Conservation (phyloP, 768 basidiomycete species). For the Macrocybe gigantea region DNA sequence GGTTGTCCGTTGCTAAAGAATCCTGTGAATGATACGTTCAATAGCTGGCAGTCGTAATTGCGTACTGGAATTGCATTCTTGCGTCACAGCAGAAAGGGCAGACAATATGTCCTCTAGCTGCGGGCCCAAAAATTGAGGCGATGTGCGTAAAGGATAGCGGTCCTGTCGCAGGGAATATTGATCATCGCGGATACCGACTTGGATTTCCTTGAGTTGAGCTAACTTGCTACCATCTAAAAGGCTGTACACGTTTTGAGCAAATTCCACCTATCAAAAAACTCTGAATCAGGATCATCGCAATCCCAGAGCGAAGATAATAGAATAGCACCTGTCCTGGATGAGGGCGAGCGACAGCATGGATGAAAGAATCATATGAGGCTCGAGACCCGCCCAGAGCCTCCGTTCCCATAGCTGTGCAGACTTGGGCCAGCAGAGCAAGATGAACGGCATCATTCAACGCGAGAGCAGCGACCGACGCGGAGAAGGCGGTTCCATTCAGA, state of each 20-base stretch:
- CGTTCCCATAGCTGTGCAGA: constrained; percentile 1
- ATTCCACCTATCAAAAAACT: constrained; percentile 42
- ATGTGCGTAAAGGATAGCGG: constrained; percentile 61
- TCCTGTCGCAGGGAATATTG: constrained; percentile 70
- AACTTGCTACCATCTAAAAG: constrained; percentile 59
- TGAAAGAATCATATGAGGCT: constrained; percentile 1
- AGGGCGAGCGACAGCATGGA: not conserved
- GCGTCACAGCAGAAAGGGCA: constrained; percentile 51
- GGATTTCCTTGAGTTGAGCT: constrained; percentile 54
- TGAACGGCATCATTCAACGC: constrained; percentile 1
- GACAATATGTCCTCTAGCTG: constrained; percentile 70
- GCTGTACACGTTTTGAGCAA: constrained; percentile 54
- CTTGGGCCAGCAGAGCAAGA: not conserved
- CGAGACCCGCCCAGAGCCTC: not conserved
- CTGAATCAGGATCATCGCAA: too few relatives aligned
- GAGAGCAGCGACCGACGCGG: not conserved
- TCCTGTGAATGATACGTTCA: constrained; percentile 3
- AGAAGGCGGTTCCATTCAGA: constrained; percentile 1
- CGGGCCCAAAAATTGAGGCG: constrained; percentile 76
- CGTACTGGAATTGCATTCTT: constrained; percentile 78
- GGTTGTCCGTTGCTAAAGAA: constrained; percentile 73
- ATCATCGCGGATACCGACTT: constrained; percentile 60
- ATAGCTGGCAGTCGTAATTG: constrained; percentile 4
- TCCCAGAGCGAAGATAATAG: not conserved
- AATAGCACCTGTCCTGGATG: constrained; percentile 1